phyloP scores from a whole-genome alignment of 345 rosid species.

The Camelina laxa region DNA sequence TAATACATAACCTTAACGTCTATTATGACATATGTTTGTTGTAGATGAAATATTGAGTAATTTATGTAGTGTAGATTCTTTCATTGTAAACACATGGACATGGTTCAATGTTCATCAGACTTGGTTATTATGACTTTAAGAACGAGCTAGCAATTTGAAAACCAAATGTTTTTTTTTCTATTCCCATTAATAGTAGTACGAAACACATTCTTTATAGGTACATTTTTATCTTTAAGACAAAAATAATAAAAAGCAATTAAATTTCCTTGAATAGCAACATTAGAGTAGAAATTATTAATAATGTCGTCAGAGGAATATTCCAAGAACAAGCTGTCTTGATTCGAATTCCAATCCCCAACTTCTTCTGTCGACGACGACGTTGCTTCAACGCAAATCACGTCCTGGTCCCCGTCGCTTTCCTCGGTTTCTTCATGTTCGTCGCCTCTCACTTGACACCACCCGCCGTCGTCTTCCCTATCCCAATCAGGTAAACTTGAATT shows the following conservation, averaged over 20 bases:
- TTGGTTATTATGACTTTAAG: neutral
- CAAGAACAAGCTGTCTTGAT: slow-evolving; percentile 44
- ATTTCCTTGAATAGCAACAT: slow-evolving; percentile 18
- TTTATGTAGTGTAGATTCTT: neutral
- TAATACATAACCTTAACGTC: neutral
- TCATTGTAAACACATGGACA: neutral
- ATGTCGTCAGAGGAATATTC: slow-evolving; percentile 44
- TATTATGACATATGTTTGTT: neutral
- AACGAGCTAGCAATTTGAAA: slow-evolving; percentile 7
- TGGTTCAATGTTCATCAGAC: neutral
- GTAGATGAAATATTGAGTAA: neutral
- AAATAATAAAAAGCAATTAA: slow-evolving; percentile 6
- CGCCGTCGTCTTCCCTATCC: slow-evolving; percentile 47
- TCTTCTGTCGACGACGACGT: slow-evolving; percentile 26
- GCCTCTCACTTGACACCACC: slow-evolving; percentile 75
- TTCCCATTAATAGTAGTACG: neutral
- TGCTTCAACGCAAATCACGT: slow-evolving; percentile 29
- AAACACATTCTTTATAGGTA: slow-evolving; percentile 17
- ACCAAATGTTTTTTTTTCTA: neutral
- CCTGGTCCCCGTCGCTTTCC: slow-evolving; percentile 30
- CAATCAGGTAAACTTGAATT: slow-evolving; percentile 38
- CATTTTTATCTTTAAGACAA: slow-evolving; percentile 39
- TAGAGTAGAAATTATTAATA: slow-evolving; percentile 6
- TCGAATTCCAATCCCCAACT: slow-evolving; percentile 40
- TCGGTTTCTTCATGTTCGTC: slow-evolving; percentile 38